A percentile compares a stretch with the other conserved stretches of the same genome.
phyloP scores from a whole-genome alignment of 2,329 filamentous ascomycete genomes.

The Chaetomium sp. region DNA sequence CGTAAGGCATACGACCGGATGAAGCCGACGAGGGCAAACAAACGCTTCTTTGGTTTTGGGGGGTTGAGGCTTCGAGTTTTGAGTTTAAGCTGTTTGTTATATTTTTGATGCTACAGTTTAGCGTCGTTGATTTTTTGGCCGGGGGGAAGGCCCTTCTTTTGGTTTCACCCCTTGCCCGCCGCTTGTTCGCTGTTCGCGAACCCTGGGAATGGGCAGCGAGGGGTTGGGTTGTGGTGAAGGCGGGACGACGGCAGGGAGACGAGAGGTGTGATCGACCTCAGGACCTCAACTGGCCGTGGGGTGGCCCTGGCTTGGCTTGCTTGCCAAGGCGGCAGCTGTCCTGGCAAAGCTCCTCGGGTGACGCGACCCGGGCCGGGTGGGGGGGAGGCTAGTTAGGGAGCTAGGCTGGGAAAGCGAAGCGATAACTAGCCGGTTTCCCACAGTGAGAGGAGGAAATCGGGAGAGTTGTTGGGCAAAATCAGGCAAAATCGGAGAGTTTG shows the following conservation, averaged over 20 bases:
- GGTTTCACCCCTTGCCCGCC: too few relatives aligned
- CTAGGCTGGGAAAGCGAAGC: neutral
- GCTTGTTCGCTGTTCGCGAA: too few relatives aligned
- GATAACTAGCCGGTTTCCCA: too few relatives aligned
- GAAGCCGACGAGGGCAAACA: neutral
- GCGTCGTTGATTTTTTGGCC: too few relatives aligned
- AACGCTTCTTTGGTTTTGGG: neutral
- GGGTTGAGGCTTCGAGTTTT: too few relatives aligned
- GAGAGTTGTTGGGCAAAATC: too few relatives aligned
- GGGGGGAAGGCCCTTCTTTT: too few relatives aligned
- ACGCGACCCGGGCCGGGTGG: neutral
- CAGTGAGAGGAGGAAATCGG: too few relatives aligned
- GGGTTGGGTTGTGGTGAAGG: neutral
- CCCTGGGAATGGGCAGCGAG: too few relatives aligned
- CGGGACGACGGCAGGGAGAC: neutral
- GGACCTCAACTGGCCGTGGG: neutral
- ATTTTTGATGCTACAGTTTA: too few relatives aligned
- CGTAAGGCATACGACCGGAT: conserved; percentile 4
- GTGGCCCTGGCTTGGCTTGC: conserved; percentile 11
- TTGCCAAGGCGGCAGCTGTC: conserved; percentile 16
- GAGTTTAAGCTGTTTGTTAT: too few relatives aligned
- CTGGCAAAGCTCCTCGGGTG: conserved; percentile 1
- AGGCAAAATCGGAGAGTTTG: too few relatives aligned
- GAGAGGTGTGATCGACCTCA: neutral
- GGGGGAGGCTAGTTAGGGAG: neutral